Evolutionary conservation across 106 monocot species (phyloP), one percentile per base, ranked within the genome.

Genomic region (Dioscorea zingiberensis): DNA sequence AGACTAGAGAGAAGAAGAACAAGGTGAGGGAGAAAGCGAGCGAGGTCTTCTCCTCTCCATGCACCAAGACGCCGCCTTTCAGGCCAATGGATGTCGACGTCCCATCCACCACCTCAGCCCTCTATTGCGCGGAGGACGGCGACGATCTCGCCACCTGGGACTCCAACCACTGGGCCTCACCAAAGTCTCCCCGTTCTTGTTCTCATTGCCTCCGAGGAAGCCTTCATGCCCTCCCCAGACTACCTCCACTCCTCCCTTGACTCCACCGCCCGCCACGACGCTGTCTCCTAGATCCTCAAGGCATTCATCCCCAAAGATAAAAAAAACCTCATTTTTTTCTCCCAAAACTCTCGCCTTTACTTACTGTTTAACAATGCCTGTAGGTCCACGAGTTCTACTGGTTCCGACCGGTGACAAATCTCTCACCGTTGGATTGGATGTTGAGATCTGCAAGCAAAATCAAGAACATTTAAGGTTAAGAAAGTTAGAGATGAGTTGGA

Each of bases 371-470:
- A 38, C 38, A 38, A 1, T 38, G 38, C 38, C 14, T 18, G 14
- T 72, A 88, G 85, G 81, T 88, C 10, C 69, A 65, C 65, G 83
- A 68, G 32, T 73, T 83, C 62, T 83, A 78, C 62, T 47, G 74
- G 2, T 93, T 93, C 71, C 71, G 75, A 2, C 80, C 88, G 32
- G 78, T 71, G 21, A 93, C 27, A 72, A 71, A 7, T 80, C 32
- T 48, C 82, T 93, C 66, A 66, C 89, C 64, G 81, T 93, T n/a
- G n/a, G n/a, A n/a, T n/a, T n/a, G n/a, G n/a, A n/a, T n/a, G n/a
- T n/a, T n/a, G n/a, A n/a, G n/a, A n/a, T n/a, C n/a, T n/a, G n/a
- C n/a, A n/a, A n/a, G n/a, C n/a, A n/a, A n/a, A n/a, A n/a, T n/a
- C n/a, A n/a, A n/a, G n/a, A n/a, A n/a, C n/a, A n/a, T n/a, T n/a